phyloP scores from a whole-genome alignment of 2,329 filamentous ascomycete genomes.

The Rugonectria rugulosa region DNA sequence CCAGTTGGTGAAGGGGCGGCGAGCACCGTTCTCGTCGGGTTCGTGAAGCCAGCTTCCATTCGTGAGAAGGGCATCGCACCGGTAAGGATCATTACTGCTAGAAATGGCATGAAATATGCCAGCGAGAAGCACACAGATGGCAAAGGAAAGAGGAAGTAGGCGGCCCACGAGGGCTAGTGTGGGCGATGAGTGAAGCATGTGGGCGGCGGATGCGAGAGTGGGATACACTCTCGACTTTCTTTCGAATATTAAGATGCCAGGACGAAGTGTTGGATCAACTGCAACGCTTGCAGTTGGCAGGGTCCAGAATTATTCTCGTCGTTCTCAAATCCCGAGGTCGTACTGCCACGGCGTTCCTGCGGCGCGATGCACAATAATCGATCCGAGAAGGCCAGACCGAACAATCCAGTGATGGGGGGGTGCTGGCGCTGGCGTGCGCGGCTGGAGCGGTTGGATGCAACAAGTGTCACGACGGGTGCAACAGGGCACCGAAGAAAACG shows the following conservation, averaged over 20 bases:
- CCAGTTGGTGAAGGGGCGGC: conserved; percentile 57
- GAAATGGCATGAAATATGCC: conserved; percentile 25
- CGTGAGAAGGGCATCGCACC: conserved; percentile 60
- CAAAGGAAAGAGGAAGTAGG: conserved; percentile 30
- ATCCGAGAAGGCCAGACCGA: conserved; percentile 8
- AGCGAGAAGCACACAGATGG: conserved; percentile 24
- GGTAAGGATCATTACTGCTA: conserved; percentile 53
- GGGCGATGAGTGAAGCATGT: conserved; percentile 24
- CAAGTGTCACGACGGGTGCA: neutral
- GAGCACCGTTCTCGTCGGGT: conserved; percentile 38
- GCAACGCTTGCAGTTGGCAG: neutral
- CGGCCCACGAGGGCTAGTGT: conserved; percentile 20
- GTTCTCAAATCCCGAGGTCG: neutral
- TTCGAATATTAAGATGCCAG: neutral
- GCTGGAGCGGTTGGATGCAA: neutral
- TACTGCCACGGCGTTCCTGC: conserved; percentile 2
- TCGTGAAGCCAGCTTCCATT: conserved; percentile 58
- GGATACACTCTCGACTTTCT: neutral
- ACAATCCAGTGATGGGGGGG: neutral
- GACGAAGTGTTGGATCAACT: neutral
- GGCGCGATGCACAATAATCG: conserved; percentile 2
- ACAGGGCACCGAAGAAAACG: conserved; percentile 2
- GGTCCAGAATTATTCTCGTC: neutral
- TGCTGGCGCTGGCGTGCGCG: neutral
- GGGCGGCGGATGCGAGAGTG: conserved; percentile 3